A percentile compares a stretch with the other conserved stretches of the same genome.
These are phyloP conservation scores for Mallotus repandus DNA, from an alignment of 441 rosid species.

Conservation along the genomic window DNA sequence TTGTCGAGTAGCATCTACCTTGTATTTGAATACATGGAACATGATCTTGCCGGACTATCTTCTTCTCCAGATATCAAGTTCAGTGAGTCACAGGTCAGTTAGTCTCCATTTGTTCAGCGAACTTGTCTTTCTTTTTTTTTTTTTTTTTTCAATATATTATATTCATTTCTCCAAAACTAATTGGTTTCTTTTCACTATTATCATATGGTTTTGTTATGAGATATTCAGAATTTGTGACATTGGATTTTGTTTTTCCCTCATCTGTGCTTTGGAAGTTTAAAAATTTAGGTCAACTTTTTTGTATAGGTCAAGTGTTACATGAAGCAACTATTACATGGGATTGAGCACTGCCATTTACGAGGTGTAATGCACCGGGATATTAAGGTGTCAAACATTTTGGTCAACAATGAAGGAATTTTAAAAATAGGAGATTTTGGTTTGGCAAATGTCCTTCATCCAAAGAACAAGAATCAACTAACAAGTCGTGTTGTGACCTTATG, in stretches of 20 bases:
- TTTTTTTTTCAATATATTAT: not conserved
- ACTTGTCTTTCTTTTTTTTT: not conserved
- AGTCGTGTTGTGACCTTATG: conserved; percentile 92
- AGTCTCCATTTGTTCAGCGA: not conserved
- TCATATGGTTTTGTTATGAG: not conserved
- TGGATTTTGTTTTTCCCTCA: not conserved
- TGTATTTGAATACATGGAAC: conserved; percentile 95
- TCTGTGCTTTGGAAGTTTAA: not conserved
- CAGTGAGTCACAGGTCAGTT: conserved; percentile 64
- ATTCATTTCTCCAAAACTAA: not conserved
- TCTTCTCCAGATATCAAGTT: conserved; percentile 62
- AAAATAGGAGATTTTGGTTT: conserved; percentile 86
- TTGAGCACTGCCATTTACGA: conserved; percentile 81
- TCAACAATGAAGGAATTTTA: conserved; percentile 72
- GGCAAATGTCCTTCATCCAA: conserved; percentile 58
- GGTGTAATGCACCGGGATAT: conserved; percentile 89
- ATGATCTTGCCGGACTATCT: conserved; percentile 80
- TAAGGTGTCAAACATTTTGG: conserved; percentile 76
- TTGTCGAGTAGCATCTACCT: conserved; percentile 70
- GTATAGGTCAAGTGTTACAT: conserved; percentile 81
- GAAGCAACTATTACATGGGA: conserved; percentile 74
- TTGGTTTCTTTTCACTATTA: not conserved
- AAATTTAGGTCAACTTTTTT: conserved; percentile 15
- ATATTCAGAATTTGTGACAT: not conserved
- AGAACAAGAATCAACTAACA: conserved; percentile 57